A percentile compares a stretch with the other conserved stretches of the same genome.
Evolutionary conservation across 768 basidiomycete species (phyloP).

Genomic region (Rhodotorula babjevae): DNA sequence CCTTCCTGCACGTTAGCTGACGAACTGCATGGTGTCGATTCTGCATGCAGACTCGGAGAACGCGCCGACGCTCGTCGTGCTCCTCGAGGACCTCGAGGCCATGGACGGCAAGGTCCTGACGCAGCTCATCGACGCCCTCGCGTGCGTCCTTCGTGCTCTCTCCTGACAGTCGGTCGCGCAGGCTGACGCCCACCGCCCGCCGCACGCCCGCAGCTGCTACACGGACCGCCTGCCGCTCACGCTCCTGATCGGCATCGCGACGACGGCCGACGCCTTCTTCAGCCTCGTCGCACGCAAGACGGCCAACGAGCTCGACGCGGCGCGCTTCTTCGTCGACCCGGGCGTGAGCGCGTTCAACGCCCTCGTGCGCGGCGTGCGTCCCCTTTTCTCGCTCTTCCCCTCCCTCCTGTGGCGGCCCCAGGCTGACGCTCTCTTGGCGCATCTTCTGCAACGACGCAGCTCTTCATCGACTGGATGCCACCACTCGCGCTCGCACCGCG

Average conservation of each 20-base stretch:
- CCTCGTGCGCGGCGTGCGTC: slow-evolving; percentile 19
- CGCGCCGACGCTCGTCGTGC: slow-evolving; percentile 17
- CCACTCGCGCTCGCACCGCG: slow-evolving; percentile 28
- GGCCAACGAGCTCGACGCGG: slow-evolving; percentile 22
- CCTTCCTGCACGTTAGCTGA: too few relatives aligned
- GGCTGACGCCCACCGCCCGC: neutral
- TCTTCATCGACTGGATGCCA: slow-evolving; percentile 28
- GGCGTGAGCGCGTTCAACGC: slow-evolving; percentile 35
- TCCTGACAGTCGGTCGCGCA: too few relatives aligned
- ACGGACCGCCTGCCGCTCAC: slow-evolving; percentile 13
- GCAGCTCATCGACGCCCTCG: slow-evolving; percentile 21
- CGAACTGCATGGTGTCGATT: too few relatives aligned
- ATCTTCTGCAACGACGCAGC: neutral
- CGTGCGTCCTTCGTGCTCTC: neutral
- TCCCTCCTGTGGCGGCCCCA: too few relatives aligned
- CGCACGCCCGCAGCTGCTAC: neutral
- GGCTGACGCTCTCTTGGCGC: too few relatives aligned
- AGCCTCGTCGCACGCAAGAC: slow-evolving; percentile 2
- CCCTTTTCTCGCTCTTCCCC: neutral
- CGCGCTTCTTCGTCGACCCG: slow-evolving; percentile 32
- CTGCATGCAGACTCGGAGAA: neutral
- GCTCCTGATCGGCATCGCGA: slow-evolving; percentile 33
- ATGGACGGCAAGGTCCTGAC: slow-evolving; percentile 29
- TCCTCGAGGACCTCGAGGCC: slow-evolving; percentile 37
- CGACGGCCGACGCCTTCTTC: slow-evolving; percentile 17